Base-by-base conservation (phyloP, 768 basidiomycete genomes). In the Mycena capillaripes region DNA sequence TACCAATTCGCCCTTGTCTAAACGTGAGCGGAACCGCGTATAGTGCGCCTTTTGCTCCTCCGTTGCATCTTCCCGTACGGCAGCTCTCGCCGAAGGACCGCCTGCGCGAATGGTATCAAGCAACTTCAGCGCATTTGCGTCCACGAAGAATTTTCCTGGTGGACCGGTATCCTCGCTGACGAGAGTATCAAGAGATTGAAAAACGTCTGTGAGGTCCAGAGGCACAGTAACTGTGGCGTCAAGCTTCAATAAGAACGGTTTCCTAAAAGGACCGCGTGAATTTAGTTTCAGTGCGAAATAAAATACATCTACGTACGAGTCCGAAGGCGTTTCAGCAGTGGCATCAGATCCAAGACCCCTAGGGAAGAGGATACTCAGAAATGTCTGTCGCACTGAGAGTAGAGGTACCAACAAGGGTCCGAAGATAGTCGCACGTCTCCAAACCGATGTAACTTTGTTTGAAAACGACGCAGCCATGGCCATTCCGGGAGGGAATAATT, bases 351-450 rank as follows among this genome's bases (percentile, higher is more conserved):
- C 86, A 66, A 85, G 72, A 11, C 82, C 83, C 62, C 86, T 87
- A 40, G 57, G 17, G 65, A 70, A 76, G 29, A 65, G 25, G 34
- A 38, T 50, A 29, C 48, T 72, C 36, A 71, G 48, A 66, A 71
- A 55, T 30, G 27, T 69, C 40, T 36, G 19, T 27, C 42, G 40
- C 30, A 55, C 57, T 48, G 61, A 75, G 58, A 44, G 52, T 59
- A 68, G 71, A 69, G 64, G 66, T 42, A 83, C 91, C 75, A 65
- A 92, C 92, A 92, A 78, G 62, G 90, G 89, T 25, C 90, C 91
- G 74, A 93, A 93, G 30, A 93, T 92, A 1, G 91, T 92, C n/a
- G 88, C 84, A 42, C 82, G 81, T 69, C 82, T 87, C 81, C 88
- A 90, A 10, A 80, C 77, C 59, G 61, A 62, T 46, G 53, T 40